Percentiles rank a stretch among this genome's conserved stretches.
Evolutionary conservation across 768 basidiomycete species (phyloP).

Genomic region (Lactifluus pinguis): DNA sequence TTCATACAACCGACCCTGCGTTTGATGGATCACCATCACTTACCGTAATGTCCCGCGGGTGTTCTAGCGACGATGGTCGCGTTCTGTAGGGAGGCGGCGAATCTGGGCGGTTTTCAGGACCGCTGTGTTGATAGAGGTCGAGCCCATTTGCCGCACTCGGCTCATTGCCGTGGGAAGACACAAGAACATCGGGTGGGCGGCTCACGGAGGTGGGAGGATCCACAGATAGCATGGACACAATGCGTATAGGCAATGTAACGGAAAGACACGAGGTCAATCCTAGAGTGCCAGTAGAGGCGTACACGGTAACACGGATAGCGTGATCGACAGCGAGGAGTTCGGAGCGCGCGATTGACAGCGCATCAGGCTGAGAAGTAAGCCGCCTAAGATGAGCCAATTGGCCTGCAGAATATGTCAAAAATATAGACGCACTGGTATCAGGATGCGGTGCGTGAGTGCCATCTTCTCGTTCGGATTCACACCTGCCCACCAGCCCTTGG

Average conservation of each 20-base stretch:
- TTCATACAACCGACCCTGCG: not conserved
- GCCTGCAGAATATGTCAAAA: not conserved
- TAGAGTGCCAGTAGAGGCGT: slow-evolving; percentile 36
- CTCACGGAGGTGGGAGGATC: slow-evolving; percentile 57
- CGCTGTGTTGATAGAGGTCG: not conserved
- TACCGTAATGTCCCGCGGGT: not conserved
- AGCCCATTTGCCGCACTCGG: not conserved
- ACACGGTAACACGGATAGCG: slow-evolving; percentile 53
- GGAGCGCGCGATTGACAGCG: slow-evolving; percentile 57
- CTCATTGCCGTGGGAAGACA: not conserved
- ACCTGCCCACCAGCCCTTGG: slow-evolving; percentile 87
- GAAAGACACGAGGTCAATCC: slow-evolving; percentile 49
- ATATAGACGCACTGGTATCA: slow-evolving; percentile 58
- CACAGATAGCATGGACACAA: slow-evolving; percentile 80
- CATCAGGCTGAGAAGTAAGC: slow-evolving; percentile 42
- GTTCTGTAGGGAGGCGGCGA: slow-evolving; percentile 11
- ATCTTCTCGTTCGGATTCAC: slow-evolving; percentile 51
- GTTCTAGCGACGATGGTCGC: slow-evolving; percentile 2
- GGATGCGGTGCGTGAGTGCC: slow-evolving; percentile 60
- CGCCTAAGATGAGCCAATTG: not conserved
- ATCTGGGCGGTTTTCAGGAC: not conserved
- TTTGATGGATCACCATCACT: not conserved
- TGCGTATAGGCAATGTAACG: slow-evolving; percentile 62
- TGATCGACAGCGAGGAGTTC: slow-evolving; percentile 73
- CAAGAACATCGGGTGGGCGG: not conserved